Base-by-base conservation (phyloP, 2,329 filamentous ascomycete genomes). In the Madurella fahalii region DNA sequence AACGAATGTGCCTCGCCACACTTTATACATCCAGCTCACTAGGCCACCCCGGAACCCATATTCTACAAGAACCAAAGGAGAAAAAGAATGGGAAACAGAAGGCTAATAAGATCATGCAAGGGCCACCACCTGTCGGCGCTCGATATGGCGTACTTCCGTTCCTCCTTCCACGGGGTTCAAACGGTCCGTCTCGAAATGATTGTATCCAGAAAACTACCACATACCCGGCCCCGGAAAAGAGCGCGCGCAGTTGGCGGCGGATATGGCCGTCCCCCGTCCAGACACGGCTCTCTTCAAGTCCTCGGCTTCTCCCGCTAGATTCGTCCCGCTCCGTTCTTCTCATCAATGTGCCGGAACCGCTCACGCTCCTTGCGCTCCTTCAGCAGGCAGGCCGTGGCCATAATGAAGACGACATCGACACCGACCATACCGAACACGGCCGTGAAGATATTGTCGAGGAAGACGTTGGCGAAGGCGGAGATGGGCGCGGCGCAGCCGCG, bases 321-420 rank as follows among this genome's bases (percentile, higher is more conserved):
- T 25, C 59, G 52, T 41, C 56, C 45, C 18, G 43, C 40, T 5
- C 84, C 82, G 59, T 72, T 81, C 82, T 94, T 94, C 77, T 90
- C 84, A 67, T 93, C 89, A 65, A 94, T 92, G 66, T 88, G 80
- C 56, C 84, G 82, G 74, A 90, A 94, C 56, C 89, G 79, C 71
- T 88, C 84, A 65, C 83, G 82, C 74, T 94, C 89, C 72, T 87
- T 88, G 67, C 89, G 84, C 64, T 90, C 85, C 77, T 91, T 92
- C 64, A 90, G 77, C 43, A 94, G 77, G 71, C 90, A 90, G 31
- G 86, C 85, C 12, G 86, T 84, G 61, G 83, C 81, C 53, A 93
- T 74, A 61, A 93, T 73, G 47, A 93, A 75, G 49, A 89, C 65
- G 41, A 79, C 80, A 66, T 91, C 84, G 60, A 90, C 69, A 53